Conservation (phyloP, 768 basidiomycete species). For the Dioszegia aurantiaca region DNA sequence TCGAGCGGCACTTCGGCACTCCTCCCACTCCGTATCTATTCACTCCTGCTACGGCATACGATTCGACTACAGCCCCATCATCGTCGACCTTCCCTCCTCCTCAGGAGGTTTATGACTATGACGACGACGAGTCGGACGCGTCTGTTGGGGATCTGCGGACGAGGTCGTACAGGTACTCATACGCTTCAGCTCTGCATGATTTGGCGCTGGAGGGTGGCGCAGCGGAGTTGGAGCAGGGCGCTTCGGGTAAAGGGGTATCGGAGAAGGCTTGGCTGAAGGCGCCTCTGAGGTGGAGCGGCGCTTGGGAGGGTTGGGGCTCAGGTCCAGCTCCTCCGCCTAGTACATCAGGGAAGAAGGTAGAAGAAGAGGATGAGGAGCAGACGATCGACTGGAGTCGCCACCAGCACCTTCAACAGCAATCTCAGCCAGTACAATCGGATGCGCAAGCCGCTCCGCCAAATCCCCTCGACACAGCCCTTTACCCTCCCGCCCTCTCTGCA, state of each 20-base stretch:
- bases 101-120: neutral
- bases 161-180: constrained; percentile 26
- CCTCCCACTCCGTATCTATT: constrained; percentile 15
- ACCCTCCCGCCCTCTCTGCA: neutral
- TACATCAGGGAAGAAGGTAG: no score
- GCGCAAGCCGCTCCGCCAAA: neutral
- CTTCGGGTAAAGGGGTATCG: neutral
- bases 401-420: neutral
- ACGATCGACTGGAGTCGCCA: neutral
- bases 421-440: neutral
- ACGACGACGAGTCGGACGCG: constrained; percentile 5
- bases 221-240: neutral
- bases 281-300: constrained; percentile 3
- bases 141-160: neutral
- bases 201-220: constrained; percentile 24
- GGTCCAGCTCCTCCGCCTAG: neutral
- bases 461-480: neutral
- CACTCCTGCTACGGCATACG: constrained; percentile 8
- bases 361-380: neutral
- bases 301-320: constrained; percentile 7
- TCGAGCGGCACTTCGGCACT: constrained; percentile 3
- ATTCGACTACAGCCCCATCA: neutral
- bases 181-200: constrained; percentile 37
- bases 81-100: neutral
- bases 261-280: neutral